phyloP scores from a whole-genome alignment of 1,284 basidiomycete genomes.

The Marasmius oreades region DNA sequence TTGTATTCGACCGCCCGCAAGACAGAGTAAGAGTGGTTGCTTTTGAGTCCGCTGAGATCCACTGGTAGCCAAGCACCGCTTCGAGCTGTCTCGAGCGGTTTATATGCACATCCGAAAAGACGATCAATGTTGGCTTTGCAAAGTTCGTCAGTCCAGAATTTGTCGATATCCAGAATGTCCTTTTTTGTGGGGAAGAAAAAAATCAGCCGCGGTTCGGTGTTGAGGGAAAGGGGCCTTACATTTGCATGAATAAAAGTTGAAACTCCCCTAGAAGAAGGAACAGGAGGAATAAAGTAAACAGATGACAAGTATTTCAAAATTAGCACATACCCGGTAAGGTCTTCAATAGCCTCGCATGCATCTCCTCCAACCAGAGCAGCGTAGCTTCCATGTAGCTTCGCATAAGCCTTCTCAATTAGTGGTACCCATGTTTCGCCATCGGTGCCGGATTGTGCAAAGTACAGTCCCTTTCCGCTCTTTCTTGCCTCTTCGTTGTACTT shows the following conservation, averaged over 20 bases:
- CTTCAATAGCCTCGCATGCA: constrained; percentile 43
- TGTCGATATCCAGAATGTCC: constrained; percentile 41
- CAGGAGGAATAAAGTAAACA: too few relatives aligned
- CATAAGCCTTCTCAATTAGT: constrained; percentile 52
- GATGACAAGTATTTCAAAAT: not conserved
- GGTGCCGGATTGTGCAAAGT: constrained; percentile 23
- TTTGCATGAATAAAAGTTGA: constrained; percentile 36
- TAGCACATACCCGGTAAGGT: constrained; percentile 41
- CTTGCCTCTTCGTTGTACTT: constrained; percentile 23
- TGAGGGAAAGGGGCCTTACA: too few relatives aligned
- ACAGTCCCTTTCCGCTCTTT: constrained; percentile 24
- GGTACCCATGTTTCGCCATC: constrained; percentile 34
- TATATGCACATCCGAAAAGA: constrained; percentile 41
- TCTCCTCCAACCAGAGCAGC: constrained; percentile 35
- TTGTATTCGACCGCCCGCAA: constrained; percentile 44
- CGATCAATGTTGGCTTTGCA: constrained; percentile 39
- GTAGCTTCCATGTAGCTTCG: constrained; percentile 48
- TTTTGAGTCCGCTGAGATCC: constrained; percentile 39
- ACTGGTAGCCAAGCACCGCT: constrained; percentile 21
- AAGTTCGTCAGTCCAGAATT: constrained; percentile 42
- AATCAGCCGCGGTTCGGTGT: too few relatives aligned
- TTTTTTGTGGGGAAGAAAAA: constrained; percentile 16
- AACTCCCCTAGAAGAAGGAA: constrained; percentile 31
- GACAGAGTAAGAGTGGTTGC: constrained; percentile 49
- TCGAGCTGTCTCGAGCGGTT: constrained; percentile 31